These are phyloP conservation scores for Colletotrichum sp. DNA, from an alignment of 2,329 filamentous ascomycete species.

Conservation along the genomic window DNA sequence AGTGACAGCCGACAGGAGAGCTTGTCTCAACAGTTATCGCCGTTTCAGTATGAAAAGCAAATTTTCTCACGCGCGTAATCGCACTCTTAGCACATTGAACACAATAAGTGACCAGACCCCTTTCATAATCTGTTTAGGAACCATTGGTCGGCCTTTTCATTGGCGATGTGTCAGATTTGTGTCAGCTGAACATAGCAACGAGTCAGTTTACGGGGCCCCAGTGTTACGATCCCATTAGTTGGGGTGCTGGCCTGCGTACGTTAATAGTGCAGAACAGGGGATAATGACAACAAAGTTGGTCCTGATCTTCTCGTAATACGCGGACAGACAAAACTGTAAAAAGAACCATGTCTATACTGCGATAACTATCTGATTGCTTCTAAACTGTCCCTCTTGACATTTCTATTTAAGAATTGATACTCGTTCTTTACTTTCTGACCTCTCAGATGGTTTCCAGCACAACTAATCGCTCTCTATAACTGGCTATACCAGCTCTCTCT, in stretches of 20 bases:
- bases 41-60: background rate
- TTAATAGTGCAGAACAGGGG: background rate
- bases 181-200: background rate
- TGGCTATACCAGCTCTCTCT: background rate
- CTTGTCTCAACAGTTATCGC: background rate
- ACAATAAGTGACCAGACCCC: background rate
- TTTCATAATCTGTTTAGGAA: too few relatives aligned
- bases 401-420: background rate
- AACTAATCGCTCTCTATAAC: background rate
- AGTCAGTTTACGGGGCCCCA: background rate
- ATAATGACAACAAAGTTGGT: background rate
- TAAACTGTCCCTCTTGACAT: background rate
- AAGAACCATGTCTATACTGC: background rate
- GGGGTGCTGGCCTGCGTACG: too few relatives aligned
- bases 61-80: background rate
- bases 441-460: fast-evolving
- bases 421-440: background rate
- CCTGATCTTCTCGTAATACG: too few relatives aligned
- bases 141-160: background rate
- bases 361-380: background rate
- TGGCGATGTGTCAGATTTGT: background rate
- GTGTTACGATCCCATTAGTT: background rate
- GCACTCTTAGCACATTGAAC: background rate
- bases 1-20: background rate
- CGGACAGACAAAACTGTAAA: background rate